These are phyloP conservation scores for Whalleya microplaca DNA, from an alignment of 2,329 filamentous ascomycete species.

Conservation along the genomic window DNA sequence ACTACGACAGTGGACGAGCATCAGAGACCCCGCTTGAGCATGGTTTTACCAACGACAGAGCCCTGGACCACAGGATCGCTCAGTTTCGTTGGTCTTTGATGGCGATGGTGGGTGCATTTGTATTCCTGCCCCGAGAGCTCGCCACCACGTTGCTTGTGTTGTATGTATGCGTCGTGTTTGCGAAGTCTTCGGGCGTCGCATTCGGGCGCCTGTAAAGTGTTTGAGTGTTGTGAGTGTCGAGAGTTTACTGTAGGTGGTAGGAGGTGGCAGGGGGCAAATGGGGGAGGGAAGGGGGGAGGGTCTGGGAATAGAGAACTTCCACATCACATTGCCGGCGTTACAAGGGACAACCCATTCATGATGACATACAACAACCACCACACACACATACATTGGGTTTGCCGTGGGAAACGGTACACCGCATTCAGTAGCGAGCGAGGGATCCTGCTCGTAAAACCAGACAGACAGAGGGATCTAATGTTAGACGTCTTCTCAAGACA, in stretches of 20 bases:
- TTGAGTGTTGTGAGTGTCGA: no score
- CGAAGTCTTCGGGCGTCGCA: constrained; percentile 33
- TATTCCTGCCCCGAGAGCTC: constrained; percentile 37
- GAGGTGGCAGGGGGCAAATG: constrained; percentile 1
- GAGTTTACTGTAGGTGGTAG: no score
- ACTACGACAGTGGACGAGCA: constrained; percentile 17
- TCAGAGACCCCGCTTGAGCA: constrained; percentile 14
- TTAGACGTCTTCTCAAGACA: constrained; percentile 23
- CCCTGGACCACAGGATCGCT: constrained; percentile 30
- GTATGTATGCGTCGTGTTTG: constrained; percentile 37
- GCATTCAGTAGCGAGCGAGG: constrained; percentile 18
- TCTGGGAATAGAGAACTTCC: constrained; percentile 33
- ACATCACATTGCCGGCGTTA: constrained; percentile 37
- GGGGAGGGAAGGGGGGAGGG: background rate
- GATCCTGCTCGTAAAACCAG: constrained; percentile 8
- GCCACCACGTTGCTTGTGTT: constrained; percentile 36
- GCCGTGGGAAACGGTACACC: constrained; percentile 9
- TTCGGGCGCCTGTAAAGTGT: constrained; percentile 34
- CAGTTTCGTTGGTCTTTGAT: constrained; percentile 36
- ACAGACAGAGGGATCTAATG: constrained; percentile 17
- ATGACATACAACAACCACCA: no score
- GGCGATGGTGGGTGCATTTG: constrained; percentile 33
- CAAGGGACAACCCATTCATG: constrained; percentile 24
- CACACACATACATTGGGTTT: no score
- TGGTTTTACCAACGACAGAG: constrained; percentile 15